Evolutionary conservation across 306 rosid genomes (phyloP).

Genomic region (Mimosa bimucronata): DNA sequence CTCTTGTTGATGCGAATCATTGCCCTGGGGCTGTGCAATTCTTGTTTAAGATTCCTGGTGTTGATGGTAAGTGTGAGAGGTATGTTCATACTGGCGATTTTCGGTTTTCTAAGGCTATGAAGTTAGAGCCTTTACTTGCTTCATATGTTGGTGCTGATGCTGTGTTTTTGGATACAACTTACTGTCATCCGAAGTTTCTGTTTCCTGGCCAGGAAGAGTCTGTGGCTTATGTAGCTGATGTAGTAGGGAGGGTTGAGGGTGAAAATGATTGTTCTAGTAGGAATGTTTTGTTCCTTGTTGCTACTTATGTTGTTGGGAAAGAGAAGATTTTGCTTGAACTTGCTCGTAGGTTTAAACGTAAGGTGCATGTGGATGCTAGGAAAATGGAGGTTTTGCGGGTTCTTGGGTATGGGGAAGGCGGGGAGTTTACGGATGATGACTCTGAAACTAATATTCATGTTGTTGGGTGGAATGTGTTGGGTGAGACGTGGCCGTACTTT

Average conservation of each 20-base stretch:
- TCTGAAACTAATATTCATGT: slow-evolving; percentile 83
- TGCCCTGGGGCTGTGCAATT: slow-evolving; percentile 93
- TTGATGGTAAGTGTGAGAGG: slow-evolving; percentile 44
- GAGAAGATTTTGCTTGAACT: slow-evolving; percentile 89
- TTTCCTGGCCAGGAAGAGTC: slow-evolving; percentile 82
- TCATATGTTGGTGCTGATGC: slow-evolving; percentile 69
- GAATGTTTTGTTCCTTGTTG: slow-evolving; percentile 79
- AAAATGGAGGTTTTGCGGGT: slow-evolving; percentile 75
- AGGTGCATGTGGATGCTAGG: slow-evolving; percentile 68
- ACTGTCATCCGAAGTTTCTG: slow-evolving; percentile 77
- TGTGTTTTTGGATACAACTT: slow-evolving; percentile 80
- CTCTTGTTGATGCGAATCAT: slow-evolving; percentile 80
- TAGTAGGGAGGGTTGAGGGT: slow-evolving; percentile 45
- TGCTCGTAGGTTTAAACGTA: slow-evolving; percentile 62
- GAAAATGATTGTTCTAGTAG: slow-evolving; percentile 38
- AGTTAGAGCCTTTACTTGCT: slow-evolving; percentile 43
- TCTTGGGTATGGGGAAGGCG: slow-evolving; percentile 70
- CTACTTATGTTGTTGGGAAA: slow-evolving; percentile 92
- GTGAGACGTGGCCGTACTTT: slow-evolving; percentile 97
- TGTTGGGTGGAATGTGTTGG: slow-evolving; percentile 95
- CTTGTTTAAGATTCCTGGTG: slow-evolving; percentile 55
- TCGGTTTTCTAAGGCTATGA: slow-evolving; percentile 61
- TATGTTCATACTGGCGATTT: slow-evolving; percentile 94
- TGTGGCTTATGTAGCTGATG: slow-evolving; percentile 59
- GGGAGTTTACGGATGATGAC: slow-evolving; percentile 66